These are phyloP conservation scores for Fusarium nygamai DNA, from an alignment of 2,329 filamentous ascomycete species.

Conservation along the genomic window DNA sequence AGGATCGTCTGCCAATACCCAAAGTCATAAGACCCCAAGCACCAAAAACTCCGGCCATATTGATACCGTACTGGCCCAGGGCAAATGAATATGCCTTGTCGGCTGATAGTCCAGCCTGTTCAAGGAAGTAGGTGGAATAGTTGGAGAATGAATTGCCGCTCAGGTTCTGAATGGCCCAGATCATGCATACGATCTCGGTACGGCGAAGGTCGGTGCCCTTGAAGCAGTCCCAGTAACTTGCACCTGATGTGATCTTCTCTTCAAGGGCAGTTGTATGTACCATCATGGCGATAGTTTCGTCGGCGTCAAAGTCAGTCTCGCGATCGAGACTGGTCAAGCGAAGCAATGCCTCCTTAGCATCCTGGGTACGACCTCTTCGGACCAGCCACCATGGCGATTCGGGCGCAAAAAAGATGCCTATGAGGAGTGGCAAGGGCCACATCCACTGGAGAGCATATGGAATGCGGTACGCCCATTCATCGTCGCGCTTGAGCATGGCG, in stretches of 20 bases:
- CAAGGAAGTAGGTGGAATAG: conserved; percentile 72
- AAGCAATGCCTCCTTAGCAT: conserved; percentile 73
- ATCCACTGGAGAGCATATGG: conserved; percentile 82
- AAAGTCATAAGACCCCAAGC: conserved; percentile 83
- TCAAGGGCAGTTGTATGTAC: conserved; percentile 87
- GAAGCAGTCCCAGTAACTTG: conserved; percentile 86
- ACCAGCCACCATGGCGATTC: conserved; percentile 83
- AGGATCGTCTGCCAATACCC: conserved; percentile 77
- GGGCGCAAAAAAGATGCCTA: conserved; percentile 74
- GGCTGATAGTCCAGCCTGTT: conserved; percentile 65
- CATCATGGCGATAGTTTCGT: conserved; percentile 93
- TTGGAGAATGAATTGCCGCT: conserved; percentile 73
- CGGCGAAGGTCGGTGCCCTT: conserved; percentile 79
- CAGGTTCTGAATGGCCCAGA: conserved; percentile 71
- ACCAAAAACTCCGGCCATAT: conserved; percentile 83
- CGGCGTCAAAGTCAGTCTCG: conserved; percentile 79
- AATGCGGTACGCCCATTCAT: conserved; percentile 76
- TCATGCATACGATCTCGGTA: conserved; percentile 75
- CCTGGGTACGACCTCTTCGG: conserved; percentile 69
- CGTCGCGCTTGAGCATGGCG: conserved; percentile 70
- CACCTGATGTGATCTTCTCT: conserved; percentile 76
- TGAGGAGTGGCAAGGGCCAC: conserved; percentile 74
- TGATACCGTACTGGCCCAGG: conserved; percentile 74
- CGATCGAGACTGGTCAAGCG: conserved; percentile 70
- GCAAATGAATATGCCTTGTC: conserved; percentile 66